Evolutionary conservation across 768 basidiomycete genomes (phyloP), one percentile per base, ranked within the genome.

Genomic region (Rhodotorula diobovata): DNA sequence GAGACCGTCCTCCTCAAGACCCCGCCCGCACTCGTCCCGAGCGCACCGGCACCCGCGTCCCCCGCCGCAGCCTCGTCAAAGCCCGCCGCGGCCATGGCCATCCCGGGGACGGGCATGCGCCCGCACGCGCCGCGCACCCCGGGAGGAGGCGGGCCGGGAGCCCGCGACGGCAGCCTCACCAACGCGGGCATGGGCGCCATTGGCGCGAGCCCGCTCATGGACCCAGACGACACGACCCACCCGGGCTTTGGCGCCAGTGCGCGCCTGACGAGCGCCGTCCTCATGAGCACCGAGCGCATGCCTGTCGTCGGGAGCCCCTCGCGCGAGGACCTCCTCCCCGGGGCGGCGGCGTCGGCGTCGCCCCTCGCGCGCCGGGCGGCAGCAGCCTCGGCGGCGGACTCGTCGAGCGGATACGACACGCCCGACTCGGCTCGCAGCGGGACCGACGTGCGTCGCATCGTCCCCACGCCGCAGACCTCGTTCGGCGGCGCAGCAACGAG

Each of bases 171-270:
- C 18, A 61, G 51, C 59, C 32, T 55, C 25, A 32, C 61, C 21
- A 51, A 66, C 43, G 65, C 65, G 25, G 48, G 60, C 30, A 57
- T 50, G 70, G 46, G 61, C 61, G 65, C 43, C 57, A 63, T 54
- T n/a, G 61, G 63, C 20, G 70, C 61, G 30, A n/a, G 20, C 16
- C 50, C 66, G n/a, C 30, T 66, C 41, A 67, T 71, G 45, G 67
- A 75, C 41, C 67, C 73, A 28, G 73, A 75, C 65, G 73, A 75
- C 53, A 68, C 67, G 57, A 63, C 64, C 28, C 73, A 75, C 53
- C 70, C 70, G 4, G 70, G 57, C 8, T 75, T 68, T 32, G 23
- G 30, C 37, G 53, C 64, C 39, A 62, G 56, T 0, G 61, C 73
- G 32, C 21, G 73, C 21, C 32, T 75, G 59, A 75, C 73, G 23